phyloP scores from a whole-genome alignment of 75 land plant genomes.

The Picea glauca region DNA sequence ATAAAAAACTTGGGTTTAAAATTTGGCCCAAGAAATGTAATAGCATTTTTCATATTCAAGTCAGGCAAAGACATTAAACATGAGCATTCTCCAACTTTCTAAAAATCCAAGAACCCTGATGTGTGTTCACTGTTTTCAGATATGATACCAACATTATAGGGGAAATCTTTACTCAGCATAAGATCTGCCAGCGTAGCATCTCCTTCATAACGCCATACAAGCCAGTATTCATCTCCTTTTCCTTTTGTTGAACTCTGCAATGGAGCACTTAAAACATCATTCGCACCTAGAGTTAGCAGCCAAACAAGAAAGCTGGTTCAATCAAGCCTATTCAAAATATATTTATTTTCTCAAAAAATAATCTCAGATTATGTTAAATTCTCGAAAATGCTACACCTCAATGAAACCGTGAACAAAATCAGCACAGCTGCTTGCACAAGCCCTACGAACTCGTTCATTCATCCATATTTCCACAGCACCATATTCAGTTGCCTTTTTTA shows the following conservation, averaged over 20 bases:
- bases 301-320: neutral
- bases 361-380: neutral
- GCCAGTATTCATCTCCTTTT: conserved; percentile 88
- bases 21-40: neutral
- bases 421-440: conserved; percentile 93
- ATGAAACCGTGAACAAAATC: conserved; percentile 91
- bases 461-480: conserved; percentile 99
- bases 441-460: conserved; percentile 97
- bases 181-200: conserved; percentile 83
- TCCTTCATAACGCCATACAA: conserved; percentile 93
- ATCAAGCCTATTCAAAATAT: neutral
- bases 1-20: neutral
- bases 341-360: neutral
- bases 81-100: neutral
- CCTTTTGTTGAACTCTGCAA: conserved; percentile 55
- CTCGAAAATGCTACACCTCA: conserved; percentile 26
- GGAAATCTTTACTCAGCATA: conserved; percentile 85
- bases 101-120: neutral
- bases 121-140: neutral
- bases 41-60: neutral
- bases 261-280: conserved; percentile 3
- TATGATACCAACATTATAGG: conserved; percentile 82
- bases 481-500: conserved; percentile 96
- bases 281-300: conserved; percentile 5
- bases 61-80: neutral